Evolutionary conservation across 169 alveolate genomes (phyloP).

Genomic region (Eimeria maxima): DNA sequence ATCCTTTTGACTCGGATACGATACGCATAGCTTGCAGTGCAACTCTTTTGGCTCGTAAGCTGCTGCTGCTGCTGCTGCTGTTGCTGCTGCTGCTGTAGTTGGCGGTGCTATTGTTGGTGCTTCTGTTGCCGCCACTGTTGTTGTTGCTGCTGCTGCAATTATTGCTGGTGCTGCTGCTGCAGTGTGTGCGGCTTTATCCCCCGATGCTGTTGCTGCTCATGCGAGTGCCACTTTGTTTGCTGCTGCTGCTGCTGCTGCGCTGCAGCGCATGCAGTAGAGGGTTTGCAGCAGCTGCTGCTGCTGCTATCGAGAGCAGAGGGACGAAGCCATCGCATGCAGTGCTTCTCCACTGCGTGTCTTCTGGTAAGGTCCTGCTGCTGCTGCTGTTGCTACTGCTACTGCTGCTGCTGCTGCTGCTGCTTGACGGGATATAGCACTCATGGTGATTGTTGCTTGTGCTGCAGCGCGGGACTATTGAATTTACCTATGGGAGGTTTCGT

Average conservation of each 20-base stretch:
- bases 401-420: background rate
- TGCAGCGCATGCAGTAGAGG: slow-evolving; percentile 21
- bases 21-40: slow-evolving; percentile 17
- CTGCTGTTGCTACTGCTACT: background rate
- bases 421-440: no score
- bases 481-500: background rate
- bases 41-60: slow-evolving; percentile 30
- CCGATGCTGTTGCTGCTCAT: background rate
- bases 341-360: background rate
- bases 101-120: background rate
- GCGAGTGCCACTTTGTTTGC: no score
- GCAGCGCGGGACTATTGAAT: slow-evolving; percentile 28
- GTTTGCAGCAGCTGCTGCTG: slow-evolving; percentile 45
- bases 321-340: background rate
- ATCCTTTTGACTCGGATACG: slow-evolving; percentile 27
- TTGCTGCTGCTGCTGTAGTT: background rate
- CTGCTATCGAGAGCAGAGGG: slow-evolving; percentile 5
- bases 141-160: slow-evolving; percentile 9
- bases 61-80: slow-evolving; percentile 15
- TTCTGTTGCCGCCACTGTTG: background rate
- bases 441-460: background rate
- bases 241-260: slow-evolving; percentile 20
- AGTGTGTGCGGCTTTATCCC: background rate
- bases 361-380: slow-evolving; percentile 2
- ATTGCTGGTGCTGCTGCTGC: background rate